Evolutionary conservation across 1,139 yeast species (phyloP).

Genomic region (Saccharomycopsis crataegensis): DNA sequence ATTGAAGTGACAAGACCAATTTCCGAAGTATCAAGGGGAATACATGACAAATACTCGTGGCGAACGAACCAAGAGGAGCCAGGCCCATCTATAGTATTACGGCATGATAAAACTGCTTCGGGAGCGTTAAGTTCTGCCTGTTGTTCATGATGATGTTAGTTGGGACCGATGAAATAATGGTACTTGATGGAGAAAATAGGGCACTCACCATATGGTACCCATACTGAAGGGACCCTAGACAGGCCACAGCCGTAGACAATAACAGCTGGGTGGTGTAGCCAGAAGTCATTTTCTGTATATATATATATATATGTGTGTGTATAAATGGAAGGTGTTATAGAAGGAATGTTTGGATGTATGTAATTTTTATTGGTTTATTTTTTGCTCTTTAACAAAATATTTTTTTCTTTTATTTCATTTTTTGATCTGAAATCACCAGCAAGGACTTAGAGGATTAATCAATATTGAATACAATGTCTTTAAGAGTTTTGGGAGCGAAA

Average conservation of each 20-base stretch:
- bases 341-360: not conserved
- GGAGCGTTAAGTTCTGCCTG: constrained; percentile 82
- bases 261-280: constrained; percentile 24
- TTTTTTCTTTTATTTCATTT: not conserved
- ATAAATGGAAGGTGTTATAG: not conserved
- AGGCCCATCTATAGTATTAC: constrained; percentile 27
- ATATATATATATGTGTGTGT: not conserved
- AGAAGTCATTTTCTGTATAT: not conserved
- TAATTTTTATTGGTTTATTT: not conserved
- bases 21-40: constrained; percentile 54
- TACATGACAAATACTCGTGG: constrained; percentile 38
- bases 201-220: constrained; percentile 67
- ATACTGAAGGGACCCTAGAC: constrained; percentile 74
- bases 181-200: not conserved
- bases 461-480: constrained; percentile 4
- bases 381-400: not conserved
- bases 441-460: not conserved
- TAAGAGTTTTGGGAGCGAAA: constrained; percentile 34
- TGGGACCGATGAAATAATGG: not conserved
- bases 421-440: not conserved
- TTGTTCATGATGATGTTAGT: not conserved
- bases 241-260: constrained; percentile 37
- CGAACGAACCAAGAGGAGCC: constrained; percentile 26
- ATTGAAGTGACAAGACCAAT: constrained; percentile 79
- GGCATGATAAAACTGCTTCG: constrained; percentile 52